Percentiles rank a stretch among this genome's conserved stretches.
phyloP scores from a whole-genome alignment of 1,284 basidiomycete species.

The Cryptococcus deneoformans region DNA sequence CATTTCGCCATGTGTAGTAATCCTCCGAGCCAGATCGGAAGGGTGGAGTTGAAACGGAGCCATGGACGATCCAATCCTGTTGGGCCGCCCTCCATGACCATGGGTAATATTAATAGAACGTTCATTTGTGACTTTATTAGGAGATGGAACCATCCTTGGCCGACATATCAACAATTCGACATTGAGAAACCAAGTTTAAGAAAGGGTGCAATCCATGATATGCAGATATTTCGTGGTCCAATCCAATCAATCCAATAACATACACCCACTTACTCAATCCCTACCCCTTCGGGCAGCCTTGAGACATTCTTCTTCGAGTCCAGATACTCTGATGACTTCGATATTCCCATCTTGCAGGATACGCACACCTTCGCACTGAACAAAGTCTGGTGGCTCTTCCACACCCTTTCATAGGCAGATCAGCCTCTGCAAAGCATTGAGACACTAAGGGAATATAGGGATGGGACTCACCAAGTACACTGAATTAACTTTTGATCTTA shows the following conservation, averaged over 20 bases:
- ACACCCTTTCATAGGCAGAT: conserved; percentile 57
- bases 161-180: no score
- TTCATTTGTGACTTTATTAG: no score
- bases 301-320: conserved; percentile 67
- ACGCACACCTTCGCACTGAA: conserved; percentile 82
- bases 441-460: background rate
- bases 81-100: no score
- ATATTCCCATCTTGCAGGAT: conserved; percentile 72
- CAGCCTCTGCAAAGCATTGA: background rate
- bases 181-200: no score
- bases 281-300: conserved; percentile 64
- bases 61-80: no score
- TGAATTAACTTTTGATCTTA: conserved; percentile 64
- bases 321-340: conserved; percentile 69
- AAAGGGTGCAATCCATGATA: no score
- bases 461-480: conserved; percentile 63
- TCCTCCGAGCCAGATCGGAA: no score
- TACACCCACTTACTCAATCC: conserved; percentile 2
- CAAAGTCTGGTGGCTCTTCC: conserved; percentile 92
- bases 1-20: no score
- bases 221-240: no score
- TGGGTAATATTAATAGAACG: no score
- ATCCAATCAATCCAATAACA: background rate
- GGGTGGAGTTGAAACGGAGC: no score
- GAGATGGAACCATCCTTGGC: no score